phyloP scores from a whole-genome alignment of 352 stramenopile species.

The Pythium phragmiticola region DNA sequence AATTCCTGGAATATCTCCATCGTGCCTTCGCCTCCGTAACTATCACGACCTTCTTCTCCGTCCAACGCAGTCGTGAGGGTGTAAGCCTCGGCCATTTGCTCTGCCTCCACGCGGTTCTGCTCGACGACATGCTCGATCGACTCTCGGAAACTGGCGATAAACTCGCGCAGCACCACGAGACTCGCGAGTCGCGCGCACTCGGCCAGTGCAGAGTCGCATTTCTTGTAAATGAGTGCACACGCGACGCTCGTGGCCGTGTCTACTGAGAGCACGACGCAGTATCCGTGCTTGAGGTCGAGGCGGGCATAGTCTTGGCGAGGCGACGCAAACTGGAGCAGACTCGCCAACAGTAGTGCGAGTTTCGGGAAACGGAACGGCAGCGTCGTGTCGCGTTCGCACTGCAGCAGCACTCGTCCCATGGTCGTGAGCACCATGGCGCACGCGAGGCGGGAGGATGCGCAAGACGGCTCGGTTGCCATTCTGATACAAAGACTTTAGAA shows the following conservation, averaged over 20 bases:
- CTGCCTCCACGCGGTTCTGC: constrained; percentile 30
- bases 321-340: constrained; percentile 55
- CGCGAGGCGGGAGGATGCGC: constrained; percentile 23
- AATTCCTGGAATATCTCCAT: constrained; percentile 45
- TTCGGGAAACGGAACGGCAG: constrained; percentile 43
- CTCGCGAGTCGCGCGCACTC: constrained; percentile 34
- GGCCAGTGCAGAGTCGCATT: not conserved
- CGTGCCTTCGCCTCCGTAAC: constrained; percentile 16
- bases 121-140: constrained; percentile 32
- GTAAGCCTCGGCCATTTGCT: constrained; percentile 48
- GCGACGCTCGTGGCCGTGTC: constrained; percentile 38
- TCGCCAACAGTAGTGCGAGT: constrained; percentile 51
- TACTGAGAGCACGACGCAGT: constrained; percentile 38
- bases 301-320: constrained; percentile 30
- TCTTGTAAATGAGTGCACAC: constrained; percentile 36
- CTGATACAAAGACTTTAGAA: not conserved
- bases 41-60: not conserved
- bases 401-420: constrained; percentile 42
- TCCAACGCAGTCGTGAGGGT: constrained; percentile 45
- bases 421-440: constrained; percentile 51
- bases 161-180: constrained; percentile 45
- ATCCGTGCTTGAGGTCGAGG: constrained; percentile 39
- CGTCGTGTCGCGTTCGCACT: constrained; percentile 43
- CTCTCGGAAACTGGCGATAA: constrained; percentile 30
- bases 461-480: too few relatives aligned